phyloP scores from a whole-genome alignment of 148 eudicot species.

The Drosera capensis region DNA sequence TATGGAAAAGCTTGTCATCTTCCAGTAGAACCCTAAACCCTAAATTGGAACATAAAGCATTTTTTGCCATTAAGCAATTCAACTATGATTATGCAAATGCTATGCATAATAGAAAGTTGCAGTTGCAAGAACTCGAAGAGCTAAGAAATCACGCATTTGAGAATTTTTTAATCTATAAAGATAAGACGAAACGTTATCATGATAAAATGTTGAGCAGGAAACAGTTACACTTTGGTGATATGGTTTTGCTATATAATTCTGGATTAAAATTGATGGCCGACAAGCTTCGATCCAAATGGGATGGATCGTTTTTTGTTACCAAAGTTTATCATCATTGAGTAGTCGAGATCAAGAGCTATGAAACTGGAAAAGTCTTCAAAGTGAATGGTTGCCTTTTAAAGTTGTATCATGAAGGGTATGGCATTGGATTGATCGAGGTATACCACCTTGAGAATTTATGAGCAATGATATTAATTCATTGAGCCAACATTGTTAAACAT shows the following conservation, averaged over 20 bases:
- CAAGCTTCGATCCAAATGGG: background rate
- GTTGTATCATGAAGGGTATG: too few relatives aligned
- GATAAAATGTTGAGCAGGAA: background rate
- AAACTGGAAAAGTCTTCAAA: background rate
- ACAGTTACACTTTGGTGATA: too few relatives aligned
- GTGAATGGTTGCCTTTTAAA: slow-evolving; percentile 23
- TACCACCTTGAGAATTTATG: too few relatives aligned
- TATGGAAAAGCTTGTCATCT: too few relatives aligned
- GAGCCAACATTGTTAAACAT: too few relatives aligned
- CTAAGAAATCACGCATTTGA: background rate
- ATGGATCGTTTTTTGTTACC: background rate
- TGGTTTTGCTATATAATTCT: background rate
- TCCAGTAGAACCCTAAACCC: background rate
- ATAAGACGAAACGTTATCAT: background rate
- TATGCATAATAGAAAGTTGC: too few relatives aligned
- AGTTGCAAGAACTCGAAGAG: background rate
- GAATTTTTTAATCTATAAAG: background rate
- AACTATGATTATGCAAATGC: too few relatives aligned
- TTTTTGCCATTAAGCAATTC: background rate
- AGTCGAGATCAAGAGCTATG: background rate
- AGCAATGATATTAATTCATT: too few relatives aligned
- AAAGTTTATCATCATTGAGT: background rate
- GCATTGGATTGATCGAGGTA: too few relatives aligned
- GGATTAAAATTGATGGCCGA: background rate
- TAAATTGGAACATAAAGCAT: background rate